A percentile compares a stretch with the other conserved stretches of the same genome.
phyloP scores from a whole-genome alignment of 1,284 basidiomycete species.

The Microbotryum violaceum region DNA sequence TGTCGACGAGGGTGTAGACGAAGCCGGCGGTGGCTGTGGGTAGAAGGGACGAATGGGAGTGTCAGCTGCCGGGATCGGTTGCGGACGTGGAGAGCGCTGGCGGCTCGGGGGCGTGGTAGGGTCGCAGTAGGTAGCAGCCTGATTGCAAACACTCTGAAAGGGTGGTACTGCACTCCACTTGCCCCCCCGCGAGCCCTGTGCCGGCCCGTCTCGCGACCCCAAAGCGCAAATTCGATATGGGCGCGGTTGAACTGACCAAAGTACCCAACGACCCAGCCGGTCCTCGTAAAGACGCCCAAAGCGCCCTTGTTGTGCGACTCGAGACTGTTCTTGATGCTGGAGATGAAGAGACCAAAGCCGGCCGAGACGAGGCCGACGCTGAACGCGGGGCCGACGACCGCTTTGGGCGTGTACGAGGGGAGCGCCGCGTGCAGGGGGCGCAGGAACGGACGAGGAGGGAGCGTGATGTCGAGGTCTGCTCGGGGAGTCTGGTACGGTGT shows the following conservation, averaged over 20 bases:
- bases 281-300: slow-evolving; percentile 72
- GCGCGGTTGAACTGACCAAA: slow-evolving; percentile 54
- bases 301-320: slow-evolving; percentile 67
- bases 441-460: slow-evolving; percentile 31
- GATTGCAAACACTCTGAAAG: background rate
- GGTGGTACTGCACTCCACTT: background rate
- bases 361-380: slow-evolving; percentile 21
- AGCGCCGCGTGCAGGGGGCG: slow-evolving; percentile 9
- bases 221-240: background rate
- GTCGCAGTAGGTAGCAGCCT: background rate
- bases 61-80: background rate
- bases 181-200: background rate
- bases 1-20: slow-evolving; percentile 25
- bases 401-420: slow-evolving; percentile 11
- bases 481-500: background rate
- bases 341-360: slow-evolving; percentile 30
- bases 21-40: slow-evolving; percentile 26
- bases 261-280: slow-evolving; percentile 68
- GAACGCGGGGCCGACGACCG: slow-evolving; percentile 21
- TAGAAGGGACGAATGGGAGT: background rate
- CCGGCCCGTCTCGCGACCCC: background rate
- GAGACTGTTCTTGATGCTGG: slow-evolving; percentile 28
- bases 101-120: background rate
- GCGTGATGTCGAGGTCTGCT: slow-evolving; percentile 18
- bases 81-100: background rate